Conservation (phyloP, 306 rosid species). For the Lathyrus oleraceus region DNA sequence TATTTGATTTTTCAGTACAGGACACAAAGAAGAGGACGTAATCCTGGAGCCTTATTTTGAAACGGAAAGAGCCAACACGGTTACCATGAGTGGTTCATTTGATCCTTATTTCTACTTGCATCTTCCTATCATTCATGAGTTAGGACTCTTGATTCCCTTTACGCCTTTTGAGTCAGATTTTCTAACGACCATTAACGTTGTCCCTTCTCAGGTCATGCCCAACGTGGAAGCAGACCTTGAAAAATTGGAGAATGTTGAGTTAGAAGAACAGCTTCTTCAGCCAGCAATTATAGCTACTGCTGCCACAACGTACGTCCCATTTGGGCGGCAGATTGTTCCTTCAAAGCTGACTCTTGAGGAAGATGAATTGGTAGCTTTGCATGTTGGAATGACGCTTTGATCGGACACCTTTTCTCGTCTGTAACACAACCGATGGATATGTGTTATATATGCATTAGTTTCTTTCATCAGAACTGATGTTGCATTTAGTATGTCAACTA, state of each 20-base stretch:
- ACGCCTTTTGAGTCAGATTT: too few relatives aligned
- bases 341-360: constrained; percentile 83
- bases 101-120: too few relatives aligned
- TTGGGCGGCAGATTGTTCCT: constrained; percentile 72
- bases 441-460: not conserved
- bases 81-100: too few relatives aligned
- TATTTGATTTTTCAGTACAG: too few relatives aligned
- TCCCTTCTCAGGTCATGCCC: too few relatives aligned
- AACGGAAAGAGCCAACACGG: too few relatives aligned
- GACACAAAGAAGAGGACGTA: too few relatives aligned
- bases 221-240: constrained; percentile 89
- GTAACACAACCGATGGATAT: constrained; percentile 16
- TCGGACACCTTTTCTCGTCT: constrained; percentile 48
- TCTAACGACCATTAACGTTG: too few relatives aligned
- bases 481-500: constrained; percentile 22
- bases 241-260: constrained; percentile 92
- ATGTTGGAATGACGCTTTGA: constrained; percentile 98
- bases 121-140: too few relatives aligned
- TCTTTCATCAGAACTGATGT: not conserved
- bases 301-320: constrained; percentile 79
- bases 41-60: too few relatives aligned
- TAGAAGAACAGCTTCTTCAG: constrained; percentile 97
- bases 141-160: too few relatives aligned
- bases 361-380: constrained; percentile 92
- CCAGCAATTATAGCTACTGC: constrained; percentile 91